phyloP scores from a whole-genome alignment of 2,329 filamentous ascomycete species.

The Colletotrichum camelliae region DNA sequence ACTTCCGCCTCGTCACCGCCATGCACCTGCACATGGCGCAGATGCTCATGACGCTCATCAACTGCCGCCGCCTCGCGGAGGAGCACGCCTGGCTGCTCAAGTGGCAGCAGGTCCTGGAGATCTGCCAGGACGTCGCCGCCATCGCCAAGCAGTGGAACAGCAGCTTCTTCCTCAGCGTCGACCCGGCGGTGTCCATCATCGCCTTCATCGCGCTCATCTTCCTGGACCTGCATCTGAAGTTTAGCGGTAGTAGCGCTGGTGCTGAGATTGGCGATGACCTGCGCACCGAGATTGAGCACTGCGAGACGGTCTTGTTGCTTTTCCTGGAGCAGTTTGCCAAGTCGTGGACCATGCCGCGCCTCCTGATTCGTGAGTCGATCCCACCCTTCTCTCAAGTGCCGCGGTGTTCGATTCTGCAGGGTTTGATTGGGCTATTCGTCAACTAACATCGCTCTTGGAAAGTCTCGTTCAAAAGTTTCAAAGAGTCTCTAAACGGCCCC shows the following conservation, averaged over 20 bases:
- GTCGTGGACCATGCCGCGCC: slow-evolving; percentile 17
- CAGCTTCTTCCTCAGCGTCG: background rate
- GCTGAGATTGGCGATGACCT: background rate
- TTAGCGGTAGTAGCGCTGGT: background rate
- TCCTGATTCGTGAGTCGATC: slow-evolving; percentile 18
- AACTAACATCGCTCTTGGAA: background rate
- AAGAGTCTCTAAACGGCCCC: background rate
- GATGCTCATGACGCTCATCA: slow-evolving; percentile 13
- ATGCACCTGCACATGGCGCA: slow-evolving; percentile 20
- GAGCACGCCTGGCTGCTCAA: slow-evolving; percentile 12
- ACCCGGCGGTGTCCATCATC: background rate
- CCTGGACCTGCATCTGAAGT: background rate
- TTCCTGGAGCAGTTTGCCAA: slow-evolving; percentile 20
- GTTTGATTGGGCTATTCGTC: rapidly evolving
- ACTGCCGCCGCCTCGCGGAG: background rate
- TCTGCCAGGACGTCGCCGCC: slow-evolving; percentile 16
- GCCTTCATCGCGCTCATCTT: background rate
- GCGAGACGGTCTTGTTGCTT: slow-evolving; percentile 8
- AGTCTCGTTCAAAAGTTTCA: background rate
- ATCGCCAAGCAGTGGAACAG: background rate
- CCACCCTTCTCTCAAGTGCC: background rate
- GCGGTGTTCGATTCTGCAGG: background rate
- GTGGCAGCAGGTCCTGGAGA: slow-evolving; percentile 23
- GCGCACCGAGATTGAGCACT: slow-evolving; percentile 1
- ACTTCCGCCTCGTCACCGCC: slow-evolving; percentile 16